Base-by-base conservation (phyloP, 2,329 filamentous ascomycete species). In the Blastomyces emzantsi region DNA sequence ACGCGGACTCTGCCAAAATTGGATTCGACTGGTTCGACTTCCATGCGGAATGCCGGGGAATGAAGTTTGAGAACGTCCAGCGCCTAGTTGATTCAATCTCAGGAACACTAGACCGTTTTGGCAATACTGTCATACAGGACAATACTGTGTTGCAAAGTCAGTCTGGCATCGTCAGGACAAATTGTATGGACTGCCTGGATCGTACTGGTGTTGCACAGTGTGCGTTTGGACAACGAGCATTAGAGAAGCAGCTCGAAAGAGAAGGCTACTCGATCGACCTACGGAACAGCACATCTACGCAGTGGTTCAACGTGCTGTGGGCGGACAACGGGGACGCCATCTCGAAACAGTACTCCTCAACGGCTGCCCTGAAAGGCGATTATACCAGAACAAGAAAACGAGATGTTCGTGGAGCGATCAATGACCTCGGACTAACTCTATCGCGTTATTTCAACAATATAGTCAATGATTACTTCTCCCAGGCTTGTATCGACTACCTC, bases 151-250 rank as follows among this genome's bases (percentile, higher is more conserved):
- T 76, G 25, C 74, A 76, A 43, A 74, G 73, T 57, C 92, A 97
- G 73, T 81, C 79, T 33, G 92, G 92, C 1, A 85, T 96, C 7
- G 74, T 97, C n/a, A 84, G 94, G 63, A 97, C 92, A 1, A 99
- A 99, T 72, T 99, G 94, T 75, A 97, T 99, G 94, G 94, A 99
- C 72, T 99, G 94, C 70, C 80, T 99, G 11, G 94, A 99, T 73
- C 86, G 94, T 28, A 99, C 94, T 1, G 97, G 97, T 69, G 92
- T 99, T 28, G 92, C 92, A 51, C 93, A 97, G 75, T 96, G 90
- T 71, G 94, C 92, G 0, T 92, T 92, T 73, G 94, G 85, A 5
- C 90, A 91, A 71, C 86, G 88, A 71, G 89, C 90, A 67, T 81
- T 99, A 1, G 91, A 97, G 68, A 74, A 82, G 41, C 91, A 97